A percentile compares a stretch with the other conserved stretches of the same genome.
These are phyloP conservation scores for Chaetoceros tenuissimus DNA, from an alignment of 108 stramenopile genomes.

Conservation along the genomic window DNA sequence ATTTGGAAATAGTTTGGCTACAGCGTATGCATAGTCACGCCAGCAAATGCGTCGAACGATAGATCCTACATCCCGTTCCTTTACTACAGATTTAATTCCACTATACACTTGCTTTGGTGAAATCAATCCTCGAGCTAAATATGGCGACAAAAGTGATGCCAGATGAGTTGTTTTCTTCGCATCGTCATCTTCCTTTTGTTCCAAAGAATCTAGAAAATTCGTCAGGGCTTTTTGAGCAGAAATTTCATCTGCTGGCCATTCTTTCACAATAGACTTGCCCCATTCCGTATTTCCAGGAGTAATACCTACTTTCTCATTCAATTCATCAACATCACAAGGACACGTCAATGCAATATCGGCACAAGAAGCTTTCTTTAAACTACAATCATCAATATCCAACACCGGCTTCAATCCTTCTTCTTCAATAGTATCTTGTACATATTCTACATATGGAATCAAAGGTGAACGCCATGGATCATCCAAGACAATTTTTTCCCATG, in stretches of 20 bases:
- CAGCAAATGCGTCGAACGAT: slow-evolving; percentile 32
- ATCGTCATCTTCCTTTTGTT: neutral
- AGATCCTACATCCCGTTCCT: slow-evolving; percentile 12
- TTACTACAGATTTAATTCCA: slow-evolving; percentile 1
- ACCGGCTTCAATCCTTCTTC: neutral
- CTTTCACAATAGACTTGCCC: neutral
- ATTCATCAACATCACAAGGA: neutral
- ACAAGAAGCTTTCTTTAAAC: neutral
- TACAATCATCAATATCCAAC: neutral
- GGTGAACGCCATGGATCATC: neutral
- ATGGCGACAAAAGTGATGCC: slow-evolving; percentile 19
- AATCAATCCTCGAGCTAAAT: slow-evolving; percentile 31
- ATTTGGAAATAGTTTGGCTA: neutral
- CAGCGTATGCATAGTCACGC: slow-evolving; percentile 14
- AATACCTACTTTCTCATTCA: neutral
- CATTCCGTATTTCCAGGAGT: neutral
- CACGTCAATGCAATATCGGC: neutral
- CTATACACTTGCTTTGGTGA: slow-evolving; percentile 23
- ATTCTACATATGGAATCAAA: neutral
- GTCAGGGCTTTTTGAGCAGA: neutral
- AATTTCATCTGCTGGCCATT: neutral
- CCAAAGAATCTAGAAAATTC: neutral
- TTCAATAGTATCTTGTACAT: neutral
- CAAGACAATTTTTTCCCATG: neutral
- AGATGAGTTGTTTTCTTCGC: neutral